Percentiles rank a stretch among this genome's conserved stretches.
These are phyloP conservation scores for Ceratocystis harringtonii DNA, from an alignment of 2,329 filamentous ascomycete genomes.

Conservation along the genomic window DNA sequence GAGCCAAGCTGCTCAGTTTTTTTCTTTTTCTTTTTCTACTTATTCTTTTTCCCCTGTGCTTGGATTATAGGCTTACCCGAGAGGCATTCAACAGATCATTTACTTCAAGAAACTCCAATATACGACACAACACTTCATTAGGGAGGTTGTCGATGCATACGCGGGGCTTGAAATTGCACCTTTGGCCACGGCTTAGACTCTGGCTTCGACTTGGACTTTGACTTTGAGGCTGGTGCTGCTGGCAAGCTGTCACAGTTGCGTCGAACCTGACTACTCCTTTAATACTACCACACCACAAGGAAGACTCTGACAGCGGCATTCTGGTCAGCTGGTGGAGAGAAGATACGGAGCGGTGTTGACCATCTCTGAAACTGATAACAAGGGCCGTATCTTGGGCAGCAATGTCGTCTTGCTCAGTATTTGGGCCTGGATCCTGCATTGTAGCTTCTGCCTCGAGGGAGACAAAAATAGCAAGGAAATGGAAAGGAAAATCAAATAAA, in stretches of 20 bases:
- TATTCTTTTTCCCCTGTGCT: background rate
- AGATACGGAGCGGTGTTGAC: background rate
- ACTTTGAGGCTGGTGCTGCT: background rate
- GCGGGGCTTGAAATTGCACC: background rate
- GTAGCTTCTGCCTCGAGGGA: background rate
- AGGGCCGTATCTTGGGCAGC: slow-evolving; percentile 2
- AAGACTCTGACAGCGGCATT: background rate
- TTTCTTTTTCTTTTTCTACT: too few species aligned
- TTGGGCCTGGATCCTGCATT: background rate
- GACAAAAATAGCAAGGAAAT: background rate
- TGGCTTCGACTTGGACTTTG: background rate
- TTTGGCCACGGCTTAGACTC: background rate
- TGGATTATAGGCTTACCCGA: slow-evolving; percentile 30
- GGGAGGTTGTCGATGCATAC: slow-evolving; percentile 27
- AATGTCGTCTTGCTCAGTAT: background rate
- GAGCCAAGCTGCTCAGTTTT: background rate
- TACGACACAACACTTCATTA: slow-evolving; percentile 41
- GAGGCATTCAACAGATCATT: slow-evolving; percentile 40
- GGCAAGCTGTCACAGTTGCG: background rate
- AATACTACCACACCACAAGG: background rate
- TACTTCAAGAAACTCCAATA: slow-evolving; percentile 42
- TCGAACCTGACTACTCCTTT: background rate
- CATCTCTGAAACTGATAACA: background rate
- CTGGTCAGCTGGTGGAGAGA: background rate
- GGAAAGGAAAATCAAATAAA: background rate